Percentiles rank a stretch among this genome's conserved stretches.
Conservation (phyloP, 768 basidiomycete species). For the Lactarius akahatsu region DNA sequence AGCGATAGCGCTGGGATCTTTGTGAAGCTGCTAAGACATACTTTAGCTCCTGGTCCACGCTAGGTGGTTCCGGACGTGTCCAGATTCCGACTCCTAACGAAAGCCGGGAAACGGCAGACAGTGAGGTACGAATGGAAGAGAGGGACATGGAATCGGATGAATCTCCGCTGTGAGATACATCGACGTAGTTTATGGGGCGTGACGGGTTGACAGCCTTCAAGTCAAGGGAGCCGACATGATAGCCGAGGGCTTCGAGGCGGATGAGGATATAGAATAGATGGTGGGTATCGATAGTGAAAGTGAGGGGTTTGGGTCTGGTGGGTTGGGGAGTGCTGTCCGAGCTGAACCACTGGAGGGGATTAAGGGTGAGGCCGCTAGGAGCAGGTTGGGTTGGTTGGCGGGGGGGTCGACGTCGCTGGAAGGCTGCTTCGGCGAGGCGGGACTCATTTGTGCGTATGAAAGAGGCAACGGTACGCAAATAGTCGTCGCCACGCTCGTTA, state of each 20-base stretch:
- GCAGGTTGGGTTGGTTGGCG: constrained; percentile 33
- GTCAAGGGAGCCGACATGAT: constrained; percentile 78
- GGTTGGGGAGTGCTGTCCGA: constrained; percentile 37
- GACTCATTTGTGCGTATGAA: constrained; percentile 75
- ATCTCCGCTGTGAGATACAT: constrained; percentile 53
- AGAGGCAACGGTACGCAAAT: constrained; percentile 63
- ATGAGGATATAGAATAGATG: constrained; percentile 88
- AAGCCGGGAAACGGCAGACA: constrained; percentile 72
- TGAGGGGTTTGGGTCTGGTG: constrained; percentile 50
- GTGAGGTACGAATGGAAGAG: constrained; percentile 70
- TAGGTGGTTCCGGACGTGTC: constrained; percentile 56
- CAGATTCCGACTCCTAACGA: constrained; percentile 78
- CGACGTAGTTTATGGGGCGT: constrained; percentile 73
- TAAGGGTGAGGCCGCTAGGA: constrained; percentile 45
- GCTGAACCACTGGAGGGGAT: constrained; percentile 62
- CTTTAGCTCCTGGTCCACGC: constrained; percentile 72
- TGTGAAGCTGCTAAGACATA: constrained; percentile 88
- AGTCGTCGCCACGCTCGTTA: constrained; percentile 69
- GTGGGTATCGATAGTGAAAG: constrained; percentile 72
- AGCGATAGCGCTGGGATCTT: constrained; percentile 79
- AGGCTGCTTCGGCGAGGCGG: constrained; percentile 64
- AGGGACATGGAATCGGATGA: constrained; percentile 75
- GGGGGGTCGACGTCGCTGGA: constrained; percentile 50
- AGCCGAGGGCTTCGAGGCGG: constrained; percentile 78
- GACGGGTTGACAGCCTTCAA: constrained; percentile 69